These are phyloP conservation scores for Colletotrichum trifolii DNA, from an alignment of 2,329 filamentous ascomycete species.

Conservation along the genomic window DNA sequence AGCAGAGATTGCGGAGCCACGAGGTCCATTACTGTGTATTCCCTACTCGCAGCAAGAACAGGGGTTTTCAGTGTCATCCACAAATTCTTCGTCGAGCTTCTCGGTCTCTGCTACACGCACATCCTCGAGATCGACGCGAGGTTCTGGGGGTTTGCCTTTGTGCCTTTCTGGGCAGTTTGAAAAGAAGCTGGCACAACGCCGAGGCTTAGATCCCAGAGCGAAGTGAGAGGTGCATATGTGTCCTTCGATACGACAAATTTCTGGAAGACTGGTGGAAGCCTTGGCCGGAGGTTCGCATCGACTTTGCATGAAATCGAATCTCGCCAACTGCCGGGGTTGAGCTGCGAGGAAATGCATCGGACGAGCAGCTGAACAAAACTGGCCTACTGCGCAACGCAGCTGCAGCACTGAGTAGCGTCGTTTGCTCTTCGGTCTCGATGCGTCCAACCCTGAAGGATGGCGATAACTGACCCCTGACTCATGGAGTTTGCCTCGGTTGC, in stretches of 20 bases:
- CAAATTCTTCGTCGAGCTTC: not conserved
- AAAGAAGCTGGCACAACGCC: not conserved
- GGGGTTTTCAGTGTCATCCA: conserved; percentile 8
- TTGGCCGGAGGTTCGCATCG: conserved; percentile 9
- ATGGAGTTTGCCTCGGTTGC: conserved; percentile 14
- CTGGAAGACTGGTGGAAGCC: conserved; percentile 24
- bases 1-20: conserved; percentile 23
- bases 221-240: conserved; percentile 21
- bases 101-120: not conserved
- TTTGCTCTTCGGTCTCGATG: not conserved
- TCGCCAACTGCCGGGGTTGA: conserved; percentile 23
- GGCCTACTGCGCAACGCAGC: not conserved
- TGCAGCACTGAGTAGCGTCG: not conserved
- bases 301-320: conserved; percentile 29
- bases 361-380: conserved; percentile 23
- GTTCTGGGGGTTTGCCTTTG: conserved; percentile 6
- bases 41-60: conserved; percentile 26
- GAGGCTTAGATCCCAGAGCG: conserved; percentile 26
- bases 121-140: conserved; percentile 29
- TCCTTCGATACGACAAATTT: conserved; percentile 21
- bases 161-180: not conserved
- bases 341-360: conserved; percentile 19
- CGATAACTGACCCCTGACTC: conserved; percentile 20
- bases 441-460: not conserved
- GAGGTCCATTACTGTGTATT: not conserved